Evolutionary conservation across 1,284 basidiomycete genomes (phyloP).

Genomic region (Ganoderma lucidum): DNA sequence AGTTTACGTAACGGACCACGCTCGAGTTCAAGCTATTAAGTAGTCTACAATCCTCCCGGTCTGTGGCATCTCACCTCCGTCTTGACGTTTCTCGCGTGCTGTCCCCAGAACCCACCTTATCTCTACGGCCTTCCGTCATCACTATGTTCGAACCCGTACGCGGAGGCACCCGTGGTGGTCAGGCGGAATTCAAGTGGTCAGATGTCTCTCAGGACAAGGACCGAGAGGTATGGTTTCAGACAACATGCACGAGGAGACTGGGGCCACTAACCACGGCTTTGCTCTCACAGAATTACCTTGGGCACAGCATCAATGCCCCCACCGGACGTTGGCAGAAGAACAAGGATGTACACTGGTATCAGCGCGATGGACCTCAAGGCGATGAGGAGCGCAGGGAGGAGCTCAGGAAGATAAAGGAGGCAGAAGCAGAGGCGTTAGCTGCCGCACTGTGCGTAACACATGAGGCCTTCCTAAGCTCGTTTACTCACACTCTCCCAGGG

Average conservation of each 20-base stretch:
- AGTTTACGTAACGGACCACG: too few species aligned
- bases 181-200: slow-evolving; percentile 92
- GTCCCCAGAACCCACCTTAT: not conserved
- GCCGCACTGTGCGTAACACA: slow-evolving; percentile 69
- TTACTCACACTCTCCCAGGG: slow-evolving; percentile 48
- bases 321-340: slow-evolving; percentile 96
- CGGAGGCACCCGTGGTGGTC: slow-evolving; percentile 88
- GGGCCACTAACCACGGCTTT: not conserved
- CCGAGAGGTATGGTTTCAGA: slow-evolving; percentile 68
- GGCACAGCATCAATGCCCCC: slow-evolving; percentile 91
- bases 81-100: not conserved
- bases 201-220: slow-evolving; percentile 93
- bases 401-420: slow-evolving; percentile 82
- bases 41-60: too few species aligned
- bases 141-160: slow-evolving; percentile 83
- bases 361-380: slow-evolving; percentile 59
- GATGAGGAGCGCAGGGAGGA: slow-evolving; percentile 70
- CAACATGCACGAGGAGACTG: too few species aligned
- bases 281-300: slow-evolving; percentile 81
- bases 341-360: slow-evolving; percentile 95
- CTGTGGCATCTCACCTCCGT: not conserved
- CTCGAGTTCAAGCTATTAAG: too few species aligned
- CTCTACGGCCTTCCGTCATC: not conserved
- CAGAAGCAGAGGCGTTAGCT: slow-evolving; percentile 86
- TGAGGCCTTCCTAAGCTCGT: not conserved